A percentile compares a stretch with the other conserved stretches of the same genome.
Evolutionary conservation across 768 basidiomycete species (phyloP).

Genomic region (Pilatotrama ljubarskyi): DNA sequence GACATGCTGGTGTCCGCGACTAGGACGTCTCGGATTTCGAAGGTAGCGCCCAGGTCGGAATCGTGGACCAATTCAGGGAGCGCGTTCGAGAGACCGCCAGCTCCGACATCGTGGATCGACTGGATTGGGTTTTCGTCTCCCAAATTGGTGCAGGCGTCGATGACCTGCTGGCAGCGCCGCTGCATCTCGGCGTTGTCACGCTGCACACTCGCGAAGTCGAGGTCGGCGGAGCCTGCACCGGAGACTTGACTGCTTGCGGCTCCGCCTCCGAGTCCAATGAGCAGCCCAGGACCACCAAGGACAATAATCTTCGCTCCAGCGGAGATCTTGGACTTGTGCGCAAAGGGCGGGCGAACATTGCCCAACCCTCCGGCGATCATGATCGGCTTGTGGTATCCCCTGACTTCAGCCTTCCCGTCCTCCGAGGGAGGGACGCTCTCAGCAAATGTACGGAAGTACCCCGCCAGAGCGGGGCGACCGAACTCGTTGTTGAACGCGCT

Average conservation of each 20-base stretch:
- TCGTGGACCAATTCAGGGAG: slow-evolving; percentile 97
- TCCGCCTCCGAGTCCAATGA: slow-evolving; percentile 96
- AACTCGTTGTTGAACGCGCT: slow-evolving; percentile 99
- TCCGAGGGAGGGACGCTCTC: slow-evolving; percentile 64
- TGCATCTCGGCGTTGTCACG: slow-evolving; percentile 99
- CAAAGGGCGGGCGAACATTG: slow-evolving; percentile 83
- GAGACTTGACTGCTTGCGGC: slow-evolving; percentile 94
- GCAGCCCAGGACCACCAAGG: slow-evolving; percentile 91
- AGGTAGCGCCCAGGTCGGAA: slow-evolving; percentile 83
- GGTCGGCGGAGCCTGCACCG: slow-evolving; percentile 85
- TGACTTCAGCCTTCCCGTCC: slow-evolving; percentile 59
- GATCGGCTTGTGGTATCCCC: slow-evolving; percentile 99
- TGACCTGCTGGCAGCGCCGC: slow-evolving; percentile 94
- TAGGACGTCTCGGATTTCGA: slow-evolving; percentile 92
- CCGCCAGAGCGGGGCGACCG: slow-evolving; percentile 87
- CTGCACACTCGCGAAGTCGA: slow-evolving; percentile 98
- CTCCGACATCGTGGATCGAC: slow-evolving; percentile 98
- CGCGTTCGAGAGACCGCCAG: slow-evolving; percentile 95
- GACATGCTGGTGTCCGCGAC: slow-evolving; percentile 94
- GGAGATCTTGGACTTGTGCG: slow-evolving; percentile 73
- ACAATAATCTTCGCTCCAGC: slow-evolving; percentile 89
- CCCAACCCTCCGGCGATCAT: slow-evolving; percentile 99
- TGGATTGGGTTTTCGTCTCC: slow-evolving; percentile 75
- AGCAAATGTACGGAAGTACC: slow-evolving; percentile 94
- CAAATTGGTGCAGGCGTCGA: slow-evolving; percentile 80